A percentile compares a stretch with the other conserved stretches of the same genome.
phyloP scores from a whole-genome alignment of 163 green algal species.

The Volvox carteri region DNA sequence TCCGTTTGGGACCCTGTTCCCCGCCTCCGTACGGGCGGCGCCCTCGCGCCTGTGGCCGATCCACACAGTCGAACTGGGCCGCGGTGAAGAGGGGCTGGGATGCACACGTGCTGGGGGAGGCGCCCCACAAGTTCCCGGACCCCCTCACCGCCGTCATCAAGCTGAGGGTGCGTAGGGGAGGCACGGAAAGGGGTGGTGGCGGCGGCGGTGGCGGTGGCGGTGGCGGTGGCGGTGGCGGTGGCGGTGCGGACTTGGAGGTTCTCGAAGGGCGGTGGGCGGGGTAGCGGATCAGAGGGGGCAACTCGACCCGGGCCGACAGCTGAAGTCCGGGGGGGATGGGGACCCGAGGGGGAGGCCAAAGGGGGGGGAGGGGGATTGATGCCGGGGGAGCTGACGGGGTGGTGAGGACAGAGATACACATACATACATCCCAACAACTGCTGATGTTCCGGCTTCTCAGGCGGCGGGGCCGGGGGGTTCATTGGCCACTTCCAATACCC shows the following conservation, averaged over 20 bases:
- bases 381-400: too few species aligned
- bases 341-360: too few species aligned
- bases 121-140: conserved; percentile 88
- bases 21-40: neutral
- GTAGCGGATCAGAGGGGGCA: too few species aligned
- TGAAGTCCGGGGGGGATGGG: neutral
- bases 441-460: too few species aligned
- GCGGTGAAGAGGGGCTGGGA: conserved; percentile 96
- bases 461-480: too few species aligned
- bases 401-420: too few species aligned
- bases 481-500: too few species aligned
- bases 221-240: neutral
- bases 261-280: too few species aligned
- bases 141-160: conserved; percentile 85
- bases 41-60: neutral
- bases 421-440: too few species aligned
- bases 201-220: neutral
- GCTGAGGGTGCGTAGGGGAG: conserved; percentile 74
- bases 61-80: conserved; percentile 86
- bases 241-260: neutral
- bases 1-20: too few species aligned
- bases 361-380: too few species aligned
- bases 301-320: too few species aligned
- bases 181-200: neutral
- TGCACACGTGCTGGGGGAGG: conserved; percentile 93